A percentile compares a stretch with the other conserved stretches of the same genome.
These are phyloP conservation scores for Rhamnella rubrinervis DNA, from an alignment of 331 rosid genomes.

Conservation along the genomic window DNA sequence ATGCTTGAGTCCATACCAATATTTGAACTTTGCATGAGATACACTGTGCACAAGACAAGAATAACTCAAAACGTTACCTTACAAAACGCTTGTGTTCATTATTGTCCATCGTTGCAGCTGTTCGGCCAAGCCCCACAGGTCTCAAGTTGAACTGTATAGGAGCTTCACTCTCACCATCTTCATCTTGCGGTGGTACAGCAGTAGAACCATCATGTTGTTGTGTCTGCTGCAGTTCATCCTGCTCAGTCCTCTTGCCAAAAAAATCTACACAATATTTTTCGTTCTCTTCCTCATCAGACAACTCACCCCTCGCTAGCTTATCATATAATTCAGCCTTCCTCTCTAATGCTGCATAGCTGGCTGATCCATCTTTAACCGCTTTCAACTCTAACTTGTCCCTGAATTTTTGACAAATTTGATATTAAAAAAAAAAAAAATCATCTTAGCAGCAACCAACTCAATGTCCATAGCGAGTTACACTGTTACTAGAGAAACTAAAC, in stretches of 20 bases:
- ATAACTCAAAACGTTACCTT: constrained; percentile 45
- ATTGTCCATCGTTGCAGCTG: constrained; percentile 50
- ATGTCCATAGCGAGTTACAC: too few relatives aligned
- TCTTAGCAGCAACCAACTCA: too few relatives aligned
- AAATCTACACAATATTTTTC: constrained; percentile 93
- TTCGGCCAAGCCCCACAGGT: constrained; percentile 55
- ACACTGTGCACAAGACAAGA: not conserved
- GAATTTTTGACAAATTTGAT: constrained; percentile 16
- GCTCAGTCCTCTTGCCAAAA: constrained; percentile 62
- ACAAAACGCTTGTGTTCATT: constrained; percentile 74
- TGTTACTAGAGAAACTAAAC: too few relatives aligned
- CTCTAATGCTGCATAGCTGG: constrained; percentile 76
- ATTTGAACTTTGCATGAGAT: too few relatives aligned
- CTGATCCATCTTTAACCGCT: constrained; percentile 77
- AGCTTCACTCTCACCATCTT: constrained; percentile 38
- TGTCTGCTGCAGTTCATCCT: constrained; percentile 45
- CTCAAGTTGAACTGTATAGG: constrained; percentile 44
- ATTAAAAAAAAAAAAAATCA: not conserved
- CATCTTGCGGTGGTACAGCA: constrained; percentile 35
- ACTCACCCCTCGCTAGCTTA: constrained; percentile 68
- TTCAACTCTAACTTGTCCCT: constrained; percentile 91
- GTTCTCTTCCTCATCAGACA: constrained; percentile 78
- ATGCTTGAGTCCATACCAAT: too few relatives aligned
- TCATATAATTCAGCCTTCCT: constrained; percentile 75
- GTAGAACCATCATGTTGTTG: constrained; percentile 27